These are phyloP conservation scores for Gnetum montanum DNA, from an alignment of 75 land plant genomes.

Conservation along the genomic window DNA sequence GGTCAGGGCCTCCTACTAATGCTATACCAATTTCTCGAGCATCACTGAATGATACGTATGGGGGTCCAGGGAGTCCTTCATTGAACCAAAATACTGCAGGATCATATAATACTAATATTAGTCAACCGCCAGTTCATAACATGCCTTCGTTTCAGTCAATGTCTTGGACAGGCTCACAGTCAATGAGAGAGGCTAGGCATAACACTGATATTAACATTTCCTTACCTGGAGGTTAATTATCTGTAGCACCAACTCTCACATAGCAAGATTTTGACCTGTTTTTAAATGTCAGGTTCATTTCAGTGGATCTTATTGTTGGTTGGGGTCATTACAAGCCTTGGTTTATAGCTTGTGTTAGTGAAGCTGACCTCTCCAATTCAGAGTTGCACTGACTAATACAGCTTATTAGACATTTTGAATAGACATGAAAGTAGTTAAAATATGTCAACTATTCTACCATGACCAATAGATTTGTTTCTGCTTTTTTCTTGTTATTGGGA, in stretches of 20 bases:
- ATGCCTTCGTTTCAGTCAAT: conserved; percentile 16
- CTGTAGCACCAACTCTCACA: not conserved
- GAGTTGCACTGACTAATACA: conserved; percentile 6
- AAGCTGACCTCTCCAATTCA: conserved; percentile 5
- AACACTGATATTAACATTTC: conserved; percentile 9
- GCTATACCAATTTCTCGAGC: conserved; percentile 14
- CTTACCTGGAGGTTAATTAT: conserved; percentile 5
- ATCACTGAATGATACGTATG: conserved; percentile 15
- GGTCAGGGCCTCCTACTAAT: not conserved
- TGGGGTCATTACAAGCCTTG: not conserved
- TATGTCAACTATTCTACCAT: conserved; percentile 1
- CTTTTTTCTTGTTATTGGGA: not conserved
- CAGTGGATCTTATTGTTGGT: not conserved
- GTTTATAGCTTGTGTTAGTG: conserved; percentile 4
- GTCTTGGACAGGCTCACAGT: conserved; percentile 25
- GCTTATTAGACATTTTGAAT: conserved; percentile 2
- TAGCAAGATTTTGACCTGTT: conserved; percentile 8
- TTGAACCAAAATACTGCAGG: conserved; percentile 10
- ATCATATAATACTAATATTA: conserved; percentile 10
- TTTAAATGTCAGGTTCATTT: not conserved
- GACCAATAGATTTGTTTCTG: conserved; percentile 1
- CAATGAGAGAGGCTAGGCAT: conserved; percentile 12
- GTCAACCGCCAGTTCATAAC: conserved; percentile 19
- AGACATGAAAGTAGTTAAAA: not conserved
- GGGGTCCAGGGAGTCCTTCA: conserved; percentile 19